Evolutionary conservation across 1,139 yeast species (phyloP).

Genomic region (Yamadazyma membranifaciens): DNA sequence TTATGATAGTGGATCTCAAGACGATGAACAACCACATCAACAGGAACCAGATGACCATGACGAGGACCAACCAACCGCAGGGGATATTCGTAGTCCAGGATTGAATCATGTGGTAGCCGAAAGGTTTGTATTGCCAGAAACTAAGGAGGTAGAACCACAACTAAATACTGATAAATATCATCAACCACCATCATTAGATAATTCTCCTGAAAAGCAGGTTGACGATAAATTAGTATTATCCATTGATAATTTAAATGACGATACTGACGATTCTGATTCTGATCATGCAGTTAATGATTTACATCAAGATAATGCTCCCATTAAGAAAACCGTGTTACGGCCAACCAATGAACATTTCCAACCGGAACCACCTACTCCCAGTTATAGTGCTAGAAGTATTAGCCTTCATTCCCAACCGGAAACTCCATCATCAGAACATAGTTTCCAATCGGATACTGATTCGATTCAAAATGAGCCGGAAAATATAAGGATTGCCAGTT

Average conservation of each 20-base stretch:
- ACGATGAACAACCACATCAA: constrained; percentile 7
- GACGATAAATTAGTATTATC: constrained; percentile 30
- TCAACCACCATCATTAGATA: neutral
- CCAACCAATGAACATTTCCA: constrained; percentile 10
- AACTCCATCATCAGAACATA: constrained; percentile 33
- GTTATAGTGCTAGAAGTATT: constrained; percentile 10
- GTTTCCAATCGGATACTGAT: constrained; percentile 36
- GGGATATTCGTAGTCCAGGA: constrained; percentile 11
- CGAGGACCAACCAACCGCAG: no score
- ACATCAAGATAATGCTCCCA: constrained; percentile 6
- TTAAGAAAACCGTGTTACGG: constrained; percentile 7
- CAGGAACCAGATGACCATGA: no score
- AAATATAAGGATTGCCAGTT: constrained; percentile 18
- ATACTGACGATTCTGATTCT: constrained; percentile 11
- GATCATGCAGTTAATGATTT: neutral
- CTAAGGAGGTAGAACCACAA: neutral
- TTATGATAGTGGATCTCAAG: constrained; percentile 20
- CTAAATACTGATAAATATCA: neutral
- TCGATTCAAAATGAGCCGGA: constrained; percentile 40
- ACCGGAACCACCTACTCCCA: constrained; percentile 42
- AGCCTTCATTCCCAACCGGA: constrained; percentile 18
- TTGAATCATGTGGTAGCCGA: constrained; percentile 15
- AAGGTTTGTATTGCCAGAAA: constrained; percentile 12
- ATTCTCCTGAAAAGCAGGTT: constrained; percentile 4
- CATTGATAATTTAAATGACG: constrained; percentile 27